Evolutionary conservation across 1,139 yeast species (phyloP).

Genomic region (Citeromyces hawaiiensis): DNA sequence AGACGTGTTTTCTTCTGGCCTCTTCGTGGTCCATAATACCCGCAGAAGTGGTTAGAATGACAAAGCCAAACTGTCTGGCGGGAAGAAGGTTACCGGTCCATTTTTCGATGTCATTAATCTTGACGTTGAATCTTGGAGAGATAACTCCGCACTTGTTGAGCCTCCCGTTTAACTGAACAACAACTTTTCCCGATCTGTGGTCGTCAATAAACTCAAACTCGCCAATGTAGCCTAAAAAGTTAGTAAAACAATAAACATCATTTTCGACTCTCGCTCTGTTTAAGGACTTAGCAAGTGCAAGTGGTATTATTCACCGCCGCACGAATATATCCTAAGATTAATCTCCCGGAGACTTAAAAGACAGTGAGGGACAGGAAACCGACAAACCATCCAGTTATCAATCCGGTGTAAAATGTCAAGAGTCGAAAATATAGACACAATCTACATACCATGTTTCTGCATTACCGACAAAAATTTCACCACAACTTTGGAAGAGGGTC

Average conservation of each 20-base stretch:
- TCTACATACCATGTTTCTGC: slow-evolving; percentile 80
- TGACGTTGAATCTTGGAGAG: slow-evolving; percentile 95
- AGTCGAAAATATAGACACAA: background rate
- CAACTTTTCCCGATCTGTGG: slow-evolving; percentile 98
- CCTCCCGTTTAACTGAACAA: slow-evolving; percentile 94
- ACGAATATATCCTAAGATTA: slow-evolving; percentile 15
- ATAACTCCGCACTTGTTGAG: slow-evolving; percentile 98
- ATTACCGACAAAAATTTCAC: slow-evolving; percentile 93
- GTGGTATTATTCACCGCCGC: background rate
- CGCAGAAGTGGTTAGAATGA: slow-evolving; percentile 95
- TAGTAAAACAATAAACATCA: slow-evolving; percentile 9
- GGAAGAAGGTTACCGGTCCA: slow-evolving; percentile 98
- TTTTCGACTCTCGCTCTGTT: background rate
- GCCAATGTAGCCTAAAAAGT: slow-evolving; percentile 76
- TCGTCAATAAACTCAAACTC: slow-evolving; percentile 98
- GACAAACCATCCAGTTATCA: slow-evolving; percentile 98
- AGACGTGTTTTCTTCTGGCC: slow-evolving; percentile 99
- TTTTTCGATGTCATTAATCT: slow-evolving; percentile 86
- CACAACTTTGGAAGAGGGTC: slow-evolving; percentile 98
- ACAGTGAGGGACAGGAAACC: slow-evolving; percentile 85
- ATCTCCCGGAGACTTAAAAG: slow-evolving; percentile 94
- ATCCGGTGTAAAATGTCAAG: slow-evolving; percentile 38
- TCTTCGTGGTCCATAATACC: slow-evolving; percentile 99
- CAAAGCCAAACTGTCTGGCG: slow-evolving; percentile 97
- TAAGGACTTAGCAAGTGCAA: slow-evolving; percentile 1